Evolutionary conservation across 768 basidiomycete species (phyloP).

Genomic region (Pisolithus tinctorius): DNA sequence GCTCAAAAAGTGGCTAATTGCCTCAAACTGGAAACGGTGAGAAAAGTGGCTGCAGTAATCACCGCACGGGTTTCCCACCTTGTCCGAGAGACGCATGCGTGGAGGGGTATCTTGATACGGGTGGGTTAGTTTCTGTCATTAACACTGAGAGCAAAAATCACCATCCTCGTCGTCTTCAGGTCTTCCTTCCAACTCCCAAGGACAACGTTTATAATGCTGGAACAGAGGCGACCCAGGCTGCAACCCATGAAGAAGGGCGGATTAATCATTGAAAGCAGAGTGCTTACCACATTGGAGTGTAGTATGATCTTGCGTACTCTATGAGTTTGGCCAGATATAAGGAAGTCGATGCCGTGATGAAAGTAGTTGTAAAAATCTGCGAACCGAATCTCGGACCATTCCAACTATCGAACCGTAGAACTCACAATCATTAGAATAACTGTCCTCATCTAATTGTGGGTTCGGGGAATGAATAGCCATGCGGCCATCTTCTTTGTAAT

Average conservation of each 20-base stretch:
- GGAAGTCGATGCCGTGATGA: conserved; percentile 83
- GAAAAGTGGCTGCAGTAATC: background rate
- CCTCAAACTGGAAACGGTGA: conserved; percentile 54
- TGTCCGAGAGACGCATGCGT: conserved; percentile 63
- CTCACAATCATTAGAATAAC: conserved; percentile 46
- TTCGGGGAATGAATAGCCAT: conserved; percentile 74
- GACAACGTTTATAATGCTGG: conserved; percentile 87
- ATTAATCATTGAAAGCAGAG: background rate
- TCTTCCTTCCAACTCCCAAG: conserved; percentile 77
- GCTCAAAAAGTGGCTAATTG: conserved; percentile 69
- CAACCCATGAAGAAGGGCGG: conserved; percentile 1
- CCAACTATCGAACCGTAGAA: conserved; percentile 1
- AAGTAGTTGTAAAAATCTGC: conserved; percentile 92
- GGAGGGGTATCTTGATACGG: conserved; percentile 60
- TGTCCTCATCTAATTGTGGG: conserved; percentile 35
- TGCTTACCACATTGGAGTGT: conserved; percentile 79
- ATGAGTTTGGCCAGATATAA: conserved; percentile 67
- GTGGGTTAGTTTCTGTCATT: background rate
- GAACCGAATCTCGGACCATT: conserved; percentile 1
- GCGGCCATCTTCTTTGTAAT: conserved; percentile 85
- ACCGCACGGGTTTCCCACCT: conserved; percentile 34
- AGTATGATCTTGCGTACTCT: conserved; percentile 78
- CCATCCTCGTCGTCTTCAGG: conserved; percentile 85
- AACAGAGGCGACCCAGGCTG: conserved; percentile 87
- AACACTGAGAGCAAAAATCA: conserved; percentile 21